Evolutionary conservation across 257 asterid species (phyloP).

Genomic region (Handroanthus guayacan): DNA sequence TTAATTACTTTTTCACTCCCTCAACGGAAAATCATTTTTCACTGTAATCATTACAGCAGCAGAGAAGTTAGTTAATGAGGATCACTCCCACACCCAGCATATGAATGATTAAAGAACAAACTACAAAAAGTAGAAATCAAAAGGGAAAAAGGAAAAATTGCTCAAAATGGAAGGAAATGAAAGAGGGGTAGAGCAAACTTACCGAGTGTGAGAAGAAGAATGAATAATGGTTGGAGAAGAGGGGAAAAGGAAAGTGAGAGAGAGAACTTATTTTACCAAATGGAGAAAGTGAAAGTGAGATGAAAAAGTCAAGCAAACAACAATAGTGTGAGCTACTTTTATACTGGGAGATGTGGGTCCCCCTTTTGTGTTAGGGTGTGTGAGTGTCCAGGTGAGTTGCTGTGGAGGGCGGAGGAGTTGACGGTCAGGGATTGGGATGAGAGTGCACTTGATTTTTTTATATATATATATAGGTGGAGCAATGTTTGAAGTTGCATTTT

Average conservation of each 20-base stretch:
- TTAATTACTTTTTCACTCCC: not conserved
- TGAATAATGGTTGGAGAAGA: slow-evolving; percentile 23
- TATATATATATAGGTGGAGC: too few relatives aligned
- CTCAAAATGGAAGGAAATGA: slow-evolving; percentile 29
- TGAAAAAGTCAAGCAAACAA: not conserved
- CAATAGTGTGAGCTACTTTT: slow-evolving; percentile 29
- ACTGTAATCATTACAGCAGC: slow-evolving; percentile 38
- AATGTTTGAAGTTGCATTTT: too few relatives aligned
- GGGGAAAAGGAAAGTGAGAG: slow-evolving; percentile 10
- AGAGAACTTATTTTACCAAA: slow-evolving; percentile 46
- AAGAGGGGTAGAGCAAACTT: slow-evolving; percentile 33
- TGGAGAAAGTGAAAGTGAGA: slow-evolving; percentile 39
- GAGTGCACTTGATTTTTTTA: too few relatives aligned
- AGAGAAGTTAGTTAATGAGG: slow-evolving; percentile 21
- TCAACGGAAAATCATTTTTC: slow-evolving; percentile 28
- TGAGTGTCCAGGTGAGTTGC: not conserved
- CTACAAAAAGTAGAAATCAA: not conserved
- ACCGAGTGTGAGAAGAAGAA: not conserved
- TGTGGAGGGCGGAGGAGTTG: slow-evolving; percentile 19
- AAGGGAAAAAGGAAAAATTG: not conserved
- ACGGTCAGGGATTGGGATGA: slow-evolving; percentile 6
- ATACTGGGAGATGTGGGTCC: slow-evolving; percentile 26
- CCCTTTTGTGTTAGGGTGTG: slow-evolving; percentile 9
- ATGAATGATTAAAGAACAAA: slow-evolving; percentile 25
- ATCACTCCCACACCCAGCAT: not conserved